phyloP scores from a whole-genome alignment of 164 flowering plant species.

The Annona squamosa region DNA sequence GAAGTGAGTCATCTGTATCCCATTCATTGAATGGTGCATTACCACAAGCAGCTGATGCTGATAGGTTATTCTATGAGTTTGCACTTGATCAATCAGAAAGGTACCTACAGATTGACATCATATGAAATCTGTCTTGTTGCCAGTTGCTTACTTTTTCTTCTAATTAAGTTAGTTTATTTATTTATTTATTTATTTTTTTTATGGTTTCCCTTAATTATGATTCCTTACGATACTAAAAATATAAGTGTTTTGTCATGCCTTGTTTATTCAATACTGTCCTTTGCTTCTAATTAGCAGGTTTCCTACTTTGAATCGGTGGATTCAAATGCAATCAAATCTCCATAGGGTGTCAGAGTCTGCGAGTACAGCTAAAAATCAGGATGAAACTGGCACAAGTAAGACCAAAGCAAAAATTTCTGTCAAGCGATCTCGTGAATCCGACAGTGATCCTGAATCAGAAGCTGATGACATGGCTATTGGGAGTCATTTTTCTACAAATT shows the following conservation, averaged over 20 bases:
- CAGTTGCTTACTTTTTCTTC: neutral
- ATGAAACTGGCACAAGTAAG: constrained; percentile 29
- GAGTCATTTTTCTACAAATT: constrained; percentile 26
- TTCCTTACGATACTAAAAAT: neutral
- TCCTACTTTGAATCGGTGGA: constrained; percentile 97
- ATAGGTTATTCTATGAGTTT: constrained; percentile 85
- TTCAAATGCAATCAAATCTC: constrained; percentile 94
- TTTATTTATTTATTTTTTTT: too few species aligned
- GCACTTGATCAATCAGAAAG: constrained; percentile 97
- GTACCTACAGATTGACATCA: constrained; percentile 25
- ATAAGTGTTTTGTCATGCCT: neutral
- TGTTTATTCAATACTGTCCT: constrained; percentile 7
- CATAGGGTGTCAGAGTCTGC: constrained; percentile 92
- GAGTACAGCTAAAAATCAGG: constrained; percentile 33
- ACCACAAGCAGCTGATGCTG: constrained; percentile 59
- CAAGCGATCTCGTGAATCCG: constrained; percentile 72
- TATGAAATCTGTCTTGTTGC: neutral
- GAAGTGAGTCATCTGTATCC: constrained; percentile 48
- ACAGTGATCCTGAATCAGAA: constrained; percentile 83
- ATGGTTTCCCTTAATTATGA: neutral
- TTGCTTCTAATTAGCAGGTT: constrained; percentile 44
- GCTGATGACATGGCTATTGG: constrained; percentile 49
- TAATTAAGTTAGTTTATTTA: neutral
- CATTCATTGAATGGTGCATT: constrained; percentile 46
- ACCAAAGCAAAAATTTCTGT: constrained; percentile 38